A percentile compares a stretch with the other conserved stretches of the same genome.
Conservation (phyloP, 768 basidiomycete species). For the Boletus tylopilopsis region DNA sequence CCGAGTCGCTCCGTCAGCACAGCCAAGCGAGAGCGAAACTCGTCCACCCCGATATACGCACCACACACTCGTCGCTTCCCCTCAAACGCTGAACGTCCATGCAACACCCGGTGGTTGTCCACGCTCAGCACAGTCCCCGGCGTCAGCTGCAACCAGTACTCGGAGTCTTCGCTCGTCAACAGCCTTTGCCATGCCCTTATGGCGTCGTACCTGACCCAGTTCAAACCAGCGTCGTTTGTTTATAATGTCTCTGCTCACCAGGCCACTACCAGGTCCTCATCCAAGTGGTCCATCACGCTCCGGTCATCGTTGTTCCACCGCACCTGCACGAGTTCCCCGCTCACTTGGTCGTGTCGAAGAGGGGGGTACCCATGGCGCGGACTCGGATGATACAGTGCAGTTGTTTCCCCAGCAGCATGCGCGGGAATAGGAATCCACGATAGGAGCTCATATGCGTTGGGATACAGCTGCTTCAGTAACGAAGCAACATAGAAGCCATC, state of each 20-base stretch:
- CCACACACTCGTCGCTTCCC: conserved; percentile 93
- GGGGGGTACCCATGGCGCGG: conserved; percentile 66
- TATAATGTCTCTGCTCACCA: conserved; percentile 45
- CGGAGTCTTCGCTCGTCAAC: conserved; percentile 75
- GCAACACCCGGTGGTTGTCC: conserved; percentile 91
- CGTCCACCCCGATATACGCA: conserved; percentile 90
- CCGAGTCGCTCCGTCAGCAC: conserved; percentile 56
- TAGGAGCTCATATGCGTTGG: conserved; percentile 65
- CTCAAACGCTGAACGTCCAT: conserved; percentile 88
- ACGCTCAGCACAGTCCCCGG: conserved; percentile 90
- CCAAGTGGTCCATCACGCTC: conserved; percentile 67
- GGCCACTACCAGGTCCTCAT: conserved; percentile 58
- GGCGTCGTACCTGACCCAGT: conserved; percentile 64
- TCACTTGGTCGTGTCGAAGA: conserved; percentile 58
- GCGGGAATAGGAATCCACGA: conserved; percentile 67
- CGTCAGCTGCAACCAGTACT: conserved; percentile 88
- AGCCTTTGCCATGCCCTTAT: conserved; percentile 73
- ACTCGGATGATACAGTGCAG: conserved; percentile 51
- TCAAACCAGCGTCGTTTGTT: neutral
- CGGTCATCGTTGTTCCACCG: conserved; percentile 96
- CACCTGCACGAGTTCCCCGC: conserved; percentile 67
- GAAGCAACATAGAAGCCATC: conserved; percentile 94
- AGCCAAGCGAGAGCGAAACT: conserved; percentile 76
- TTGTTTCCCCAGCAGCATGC: conserved; percentile 83
- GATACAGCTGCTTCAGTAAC: conserved; percentile 67